Evolutionary conservation across 208 protist genomes (phyloP), one percentile per base, ranked within the genome.

Genomic region (Leishmania guyanensis): DNA sequence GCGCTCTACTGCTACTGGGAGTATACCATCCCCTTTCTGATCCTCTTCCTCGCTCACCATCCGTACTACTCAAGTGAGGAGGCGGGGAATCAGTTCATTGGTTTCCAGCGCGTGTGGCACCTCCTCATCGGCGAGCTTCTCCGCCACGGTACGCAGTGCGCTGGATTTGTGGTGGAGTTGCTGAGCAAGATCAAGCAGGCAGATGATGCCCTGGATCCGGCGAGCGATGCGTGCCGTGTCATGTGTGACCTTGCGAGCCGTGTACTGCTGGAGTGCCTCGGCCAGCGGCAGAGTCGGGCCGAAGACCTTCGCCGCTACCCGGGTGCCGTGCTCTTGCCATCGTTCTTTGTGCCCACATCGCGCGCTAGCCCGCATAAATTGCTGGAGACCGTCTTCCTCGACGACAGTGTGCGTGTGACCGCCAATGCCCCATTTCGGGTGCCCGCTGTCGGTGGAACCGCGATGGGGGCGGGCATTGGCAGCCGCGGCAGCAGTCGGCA

Each of bases 61-160:
- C 86, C 91, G 10, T 92, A 89, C 86, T 98, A 93, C 80, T 79
- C 84, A n/a, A 87, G 73, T 33, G 90, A 94, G 75, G 50, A 43
- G n/a, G 43, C 62, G 17, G 86, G 85, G 51, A 87, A 36, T 22
- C 84, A 84, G 33, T 96, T 95, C 81, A 62, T 90, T 60, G 78
- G 82, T 54, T 95, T 92, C 79, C 94, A 98, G 84, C 88, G 94
- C 1, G 92, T 96, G 20, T 95, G 88, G 87, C 90, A 95, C 76
- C 82, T 97, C 29, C 79, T 97, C 26, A 89, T 98, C 62, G 93
- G 94, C 2, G 93, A 96, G 80, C 81, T 96, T 16, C 92, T 95
- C 71, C 93, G 90, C 33, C 85, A 90, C 66, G 86, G 86, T 33
- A 92, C 87, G 50, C 90, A 94, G 76, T 93, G 92, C 75, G 90